Evolutionary conservation across 2,329 filamentous ascomycete species (phyloP).

Genomic region (Penicillium sp.): DNA sequence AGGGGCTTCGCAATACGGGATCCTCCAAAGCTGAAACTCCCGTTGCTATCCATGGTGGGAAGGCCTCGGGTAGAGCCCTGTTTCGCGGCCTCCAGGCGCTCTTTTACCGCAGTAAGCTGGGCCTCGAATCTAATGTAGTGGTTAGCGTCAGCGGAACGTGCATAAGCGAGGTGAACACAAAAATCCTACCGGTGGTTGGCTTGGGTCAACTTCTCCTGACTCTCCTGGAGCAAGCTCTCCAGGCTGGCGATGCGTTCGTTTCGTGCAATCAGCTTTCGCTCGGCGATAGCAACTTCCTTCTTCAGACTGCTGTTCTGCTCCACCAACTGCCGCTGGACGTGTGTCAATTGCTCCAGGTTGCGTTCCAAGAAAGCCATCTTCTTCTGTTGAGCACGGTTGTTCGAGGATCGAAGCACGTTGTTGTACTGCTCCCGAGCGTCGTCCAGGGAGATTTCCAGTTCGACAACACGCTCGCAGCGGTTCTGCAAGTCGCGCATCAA

Average conservation of each 20-base stretch:
- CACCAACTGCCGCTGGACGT: constrained; percentile 94
- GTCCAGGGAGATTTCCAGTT: constrained; percentile 95
- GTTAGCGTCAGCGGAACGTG: constrained; percentile 9
- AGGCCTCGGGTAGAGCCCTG: constrained; percentile 82
- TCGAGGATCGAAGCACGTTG: constrained; percentile 91
- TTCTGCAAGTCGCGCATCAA: constrained; percentile 98
- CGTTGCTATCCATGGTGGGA: constrained; percentile 58
- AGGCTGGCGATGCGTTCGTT: constrained; percentile 96
- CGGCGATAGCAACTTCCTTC: constrained; percentile 98
- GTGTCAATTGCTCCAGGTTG: constrained; percentile 94
- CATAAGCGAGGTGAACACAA: constrained; percentile 2
- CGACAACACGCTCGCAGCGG: constrained; percentile 93
- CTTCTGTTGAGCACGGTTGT: constrained; percentile 98
- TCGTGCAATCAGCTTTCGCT: constrained; percentile 90
- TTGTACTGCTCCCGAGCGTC: constrained; percentile 99
- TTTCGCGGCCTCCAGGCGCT: constrained; percentile 93
- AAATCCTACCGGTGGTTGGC: constrained; percentile 87
- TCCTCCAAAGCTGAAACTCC: constrained; percentile 66
- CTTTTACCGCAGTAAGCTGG: constrained; percentile 94
- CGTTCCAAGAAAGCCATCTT: constrained; percentile 99
- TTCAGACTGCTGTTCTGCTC: constrained; percentile 96
- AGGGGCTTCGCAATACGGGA: constrained; percentile 62
- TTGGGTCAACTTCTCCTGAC: constrained; percentile 95
- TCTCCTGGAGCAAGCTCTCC: constrained; percentile 88
- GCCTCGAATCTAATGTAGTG: constrained; percentile 73